A percentile compares a stretch with the other conserved stretches of the same genome.
These are phyloP conservation scores for Skeletonema grethae DNA, from an alignment of 108 stramenopile species.

Conservation along the genomic window DNA sequence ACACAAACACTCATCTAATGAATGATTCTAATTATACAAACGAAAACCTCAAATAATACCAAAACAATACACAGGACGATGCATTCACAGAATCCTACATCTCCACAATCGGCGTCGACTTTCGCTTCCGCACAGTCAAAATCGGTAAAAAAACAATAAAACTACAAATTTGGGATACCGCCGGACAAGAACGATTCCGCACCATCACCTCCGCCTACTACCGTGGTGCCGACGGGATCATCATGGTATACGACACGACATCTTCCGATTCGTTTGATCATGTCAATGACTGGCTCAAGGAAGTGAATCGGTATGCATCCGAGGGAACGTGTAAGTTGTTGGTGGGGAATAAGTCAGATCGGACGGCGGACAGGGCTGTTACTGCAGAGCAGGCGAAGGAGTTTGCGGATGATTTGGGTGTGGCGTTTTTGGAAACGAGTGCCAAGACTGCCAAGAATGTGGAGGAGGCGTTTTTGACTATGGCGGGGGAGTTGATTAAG, in stretches of 20 bases:
- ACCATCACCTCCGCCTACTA: constrained; percentile 97
- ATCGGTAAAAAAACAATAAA: constrained; percentile 92
- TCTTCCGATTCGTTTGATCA: constrained; percentile 96
- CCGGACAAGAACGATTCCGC: constrained; percentile 94
- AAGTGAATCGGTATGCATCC: constrained; percentile 97
- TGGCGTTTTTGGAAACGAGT: constrained; percentile 97
- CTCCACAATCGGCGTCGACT: constrained; percentile 99
- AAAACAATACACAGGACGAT: constrained; percentile 75
- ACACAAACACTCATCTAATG: background rate
- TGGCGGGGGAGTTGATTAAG: constrained; percentile 96
- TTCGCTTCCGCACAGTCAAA: constrained; percentile 97
- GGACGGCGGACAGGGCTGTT: constrained; percentile 87
- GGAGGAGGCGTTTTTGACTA: constrained; percentile 96
- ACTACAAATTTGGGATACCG: constrained; percentile 88
- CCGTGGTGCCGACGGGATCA: constrained; percentile 97
- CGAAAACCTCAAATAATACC: background rate
- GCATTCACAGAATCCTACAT: constrained; percentile 99
- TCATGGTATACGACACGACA: constrained; percentile 96
- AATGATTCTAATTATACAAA: no score
- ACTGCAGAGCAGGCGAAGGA: constrained; percentile 92
- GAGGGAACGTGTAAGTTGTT: constrained; percentile 95
- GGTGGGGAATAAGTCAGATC: constrained; percentile 96
- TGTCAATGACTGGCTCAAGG: constrained; percentile 98
- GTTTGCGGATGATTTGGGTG: constrained; percentile 94
- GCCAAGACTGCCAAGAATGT: constrained; percentile 97